Percentiles rank a stretch among this genome's conserved stretches.
Conservation (phyloP, 768 basidiomycete genomes). For the Rhodotorula taiwanensis region DNA sequence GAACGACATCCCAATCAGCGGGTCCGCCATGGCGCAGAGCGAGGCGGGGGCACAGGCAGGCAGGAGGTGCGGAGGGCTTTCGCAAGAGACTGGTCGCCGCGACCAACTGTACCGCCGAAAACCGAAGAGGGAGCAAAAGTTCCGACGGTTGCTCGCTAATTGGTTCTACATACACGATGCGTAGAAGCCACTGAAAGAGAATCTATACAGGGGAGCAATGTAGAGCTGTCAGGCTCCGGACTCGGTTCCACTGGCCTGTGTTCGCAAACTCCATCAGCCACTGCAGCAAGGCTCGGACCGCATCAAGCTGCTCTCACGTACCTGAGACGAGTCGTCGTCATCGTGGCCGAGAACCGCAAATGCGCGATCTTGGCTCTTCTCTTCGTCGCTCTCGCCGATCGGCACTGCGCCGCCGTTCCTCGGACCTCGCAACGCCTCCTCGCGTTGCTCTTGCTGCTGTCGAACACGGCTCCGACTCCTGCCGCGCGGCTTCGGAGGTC, state of each 20-base stretch:
- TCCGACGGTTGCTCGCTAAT: too few species aligned
- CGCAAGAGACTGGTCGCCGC: too few species aligned
- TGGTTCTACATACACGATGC: too few species aligned
- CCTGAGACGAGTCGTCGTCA: conserved; percentile 6
- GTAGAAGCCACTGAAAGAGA: too few species aligned
- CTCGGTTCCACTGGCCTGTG: too few species aligned
- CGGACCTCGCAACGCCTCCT: background rate
- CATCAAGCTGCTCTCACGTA: too few species aligned
- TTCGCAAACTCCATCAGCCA: background rate
- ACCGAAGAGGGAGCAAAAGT: too few species aligned
- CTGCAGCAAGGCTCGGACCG: background rate
- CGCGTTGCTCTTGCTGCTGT: background rate
- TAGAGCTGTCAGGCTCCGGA: too few species aligned
- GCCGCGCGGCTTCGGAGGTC: conserved; percentile 1
- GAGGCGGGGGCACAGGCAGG: too few species aligned
- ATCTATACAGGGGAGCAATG: too few species aligned
- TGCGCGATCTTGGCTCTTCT: conserved; percentile 18
- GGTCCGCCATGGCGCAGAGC: conserved; percentile 7
- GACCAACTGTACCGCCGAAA: too few species aligned
- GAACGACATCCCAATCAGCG: conserved; percentile 22
- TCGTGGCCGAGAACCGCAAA: conserved; percentile 30
- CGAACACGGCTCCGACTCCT: background rate
- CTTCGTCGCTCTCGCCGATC: conserved; percentile 8
- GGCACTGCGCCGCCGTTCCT: background rate
- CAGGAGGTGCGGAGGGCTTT: too few species aligned